A percentile compares a stretch with the other conserved stretches of the same genome.
phyloP scores from a whole-genome alignment of 352 stramenopile genomes.

The Phytophthora cryptogea region DNA sequence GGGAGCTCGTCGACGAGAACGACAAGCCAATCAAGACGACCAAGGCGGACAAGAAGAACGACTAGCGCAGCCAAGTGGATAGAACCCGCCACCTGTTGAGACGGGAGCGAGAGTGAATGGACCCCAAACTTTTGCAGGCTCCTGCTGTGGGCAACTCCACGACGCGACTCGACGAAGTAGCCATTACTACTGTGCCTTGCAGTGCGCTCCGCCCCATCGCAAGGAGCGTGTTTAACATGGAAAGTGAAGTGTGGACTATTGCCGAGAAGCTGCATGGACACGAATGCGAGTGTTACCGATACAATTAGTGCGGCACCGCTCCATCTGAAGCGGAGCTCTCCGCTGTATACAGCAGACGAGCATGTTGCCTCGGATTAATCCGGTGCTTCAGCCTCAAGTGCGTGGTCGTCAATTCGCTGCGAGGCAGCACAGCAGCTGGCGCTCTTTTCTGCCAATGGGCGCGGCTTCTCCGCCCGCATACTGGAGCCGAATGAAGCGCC shows the following conservation, averaged over 20 bases:
- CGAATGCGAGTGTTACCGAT: neutral
- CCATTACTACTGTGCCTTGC: slow-evolving; percentile 21
- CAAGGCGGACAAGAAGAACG: slow-evolving; percentile 37
- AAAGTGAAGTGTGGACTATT: slow-evolving; percentile 13
- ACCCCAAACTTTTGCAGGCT: slow-evolving; percentile 13
- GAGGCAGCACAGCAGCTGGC: slow-evolving; percentile 13
- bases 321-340: neutral
- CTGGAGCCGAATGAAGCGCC: neutral
- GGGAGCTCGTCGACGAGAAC: slow-evolving; percentile 59
- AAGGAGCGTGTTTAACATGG: slow-evolving; percentile 12
- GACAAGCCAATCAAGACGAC: slow-evolving; percentile 31
- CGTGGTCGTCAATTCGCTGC: slow-evolving; percentile 19
- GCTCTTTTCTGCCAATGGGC: slow-evolving; percentile 30
- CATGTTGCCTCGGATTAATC: neutral
- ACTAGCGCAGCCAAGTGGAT: slow-evolving; percentile 12
- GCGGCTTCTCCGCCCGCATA: slow-evolving; percentile 9
- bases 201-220: slow-evolving; percentile 8
- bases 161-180: slow-evolving; percentile 22
- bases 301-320: neutral
- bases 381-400: neutral
- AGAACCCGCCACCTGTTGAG: slow-evolving; percentile 3
- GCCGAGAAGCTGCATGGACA: slow-evolving; percentile 6
- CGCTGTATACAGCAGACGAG: slow-evolving; percentile 19
- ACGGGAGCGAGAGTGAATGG: slow-evolving; percentile 15
- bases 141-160: slow-evolving; percentile 16